phyloP scores from a whole-genome alignment of 2,329 filamentous ascomycete genomes.

The Fusarium sp. region DNA sequence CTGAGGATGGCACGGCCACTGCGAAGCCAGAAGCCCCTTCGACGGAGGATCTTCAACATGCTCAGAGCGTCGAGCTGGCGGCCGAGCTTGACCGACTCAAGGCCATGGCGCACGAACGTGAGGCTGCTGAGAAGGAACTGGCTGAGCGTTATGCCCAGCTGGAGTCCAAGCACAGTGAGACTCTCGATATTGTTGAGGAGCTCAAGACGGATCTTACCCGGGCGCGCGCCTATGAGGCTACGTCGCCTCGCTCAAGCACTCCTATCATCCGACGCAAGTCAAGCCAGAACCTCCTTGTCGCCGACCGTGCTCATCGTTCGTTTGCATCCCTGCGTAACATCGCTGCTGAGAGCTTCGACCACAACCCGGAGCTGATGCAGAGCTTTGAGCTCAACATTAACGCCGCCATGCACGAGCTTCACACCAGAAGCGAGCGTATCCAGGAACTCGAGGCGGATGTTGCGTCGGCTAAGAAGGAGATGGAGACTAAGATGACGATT shows the following conservation, averaged over 20 bases:
- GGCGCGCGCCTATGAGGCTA: conserved; percentile 71
- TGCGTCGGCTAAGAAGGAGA: conserved; percentile 87
- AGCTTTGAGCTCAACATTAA: conserved; percentile 94
- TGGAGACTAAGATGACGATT: conserved; percentile 96
- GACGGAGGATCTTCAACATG: conserved; percentile 54
- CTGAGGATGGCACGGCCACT: conserved; percentile 56
- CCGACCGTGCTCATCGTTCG: conserved; percentile 91
- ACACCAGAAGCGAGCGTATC: conserved; percentile 87
- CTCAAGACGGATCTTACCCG: conserved; percentile 88
- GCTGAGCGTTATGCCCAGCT: conserved; percentile 85
- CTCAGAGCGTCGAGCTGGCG: conserved; percentile 58
- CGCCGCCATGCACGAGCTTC: conserved; percentile 91
- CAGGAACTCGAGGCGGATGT: conserved; percentile 91
- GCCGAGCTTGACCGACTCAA: conserved; percentile 80
- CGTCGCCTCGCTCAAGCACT: conserved; percentile 72
- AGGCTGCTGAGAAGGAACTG: conserved; percentile 78
- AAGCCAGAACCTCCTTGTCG: conserved; percentile 86
- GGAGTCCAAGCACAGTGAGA: conserved; percentile 83
- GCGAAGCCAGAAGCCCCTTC: conserved; percentile 55
- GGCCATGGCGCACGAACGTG: conserved; percentile 78
- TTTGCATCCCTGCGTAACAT: conserved; percentile 91
- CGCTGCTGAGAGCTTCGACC: conserved; percentile 86
- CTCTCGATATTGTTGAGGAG: conserved; percentile 88
- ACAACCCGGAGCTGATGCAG: conserved; percentile 85
- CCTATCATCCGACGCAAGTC: conserved; percentile 94